Evolutionary conservation across 352 stramenopile genomes (phyloP).

Genomic region (Pythium pectinolyticum): DNA sequence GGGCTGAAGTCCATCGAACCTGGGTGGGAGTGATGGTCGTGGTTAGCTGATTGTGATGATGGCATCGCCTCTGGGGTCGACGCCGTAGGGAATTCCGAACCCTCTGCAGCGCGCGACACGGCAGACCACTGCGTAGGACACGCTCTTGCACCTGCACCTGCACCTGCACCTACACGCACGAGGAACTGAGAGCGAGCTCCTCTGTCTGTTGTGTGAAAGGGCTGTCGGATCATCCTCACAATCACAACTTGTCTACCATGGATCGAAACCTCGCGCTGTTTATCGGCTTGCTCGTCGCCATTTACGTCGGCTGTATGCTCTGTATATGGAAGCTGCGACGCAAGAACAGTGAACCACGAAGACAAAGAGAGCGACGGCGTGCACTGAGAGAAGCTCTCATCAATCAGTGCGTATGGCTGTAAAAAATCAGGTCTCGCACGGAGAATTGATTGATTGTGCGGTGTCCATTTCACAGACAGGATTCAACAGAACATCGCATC

Average conservation of each 20-base stretch:
- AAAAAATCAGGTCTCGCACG: slow-evolving; percentile 1
- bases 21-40: background rate
- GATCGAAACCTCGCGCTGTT: slow-evolving; percentile 36
- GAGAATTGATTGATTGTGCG: background rate
- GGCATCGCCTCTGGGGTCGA: background rate
- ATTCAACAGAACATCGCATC: slow-evolving; percentile 40
- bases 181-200: no score
- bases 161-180: no score
- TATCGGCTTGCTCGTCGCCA: slow-evolving; percentile 33
- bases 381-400: slow-evolving; percentile 36
- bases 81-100: background rate
- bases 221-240: background rate
- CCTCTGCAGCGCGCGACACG: background rate
- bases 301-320: slow-evolving; percentile 35
- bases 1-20: background rate
- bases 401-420: slow-evolving; percentile 22
- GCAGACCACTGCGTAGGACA: background rate
- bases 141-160: no score
- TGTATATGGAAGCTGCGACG: slow-evolving; percentile 35
- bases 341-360: no score
- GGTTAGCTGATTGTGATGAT: background rate
- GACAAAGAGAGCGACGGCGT: background rate
- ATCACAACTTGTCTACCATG: slow-evolving; percentile 3
- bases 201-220: background rate
- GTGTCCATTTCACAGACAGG: slow-evolving; percentile 12